Percentiles rank a stretch among this genome's conserved stretches.
Conservation (phyloP, 768 basidiomycete genomes). For the Agaricus subrufescens region DNA sequence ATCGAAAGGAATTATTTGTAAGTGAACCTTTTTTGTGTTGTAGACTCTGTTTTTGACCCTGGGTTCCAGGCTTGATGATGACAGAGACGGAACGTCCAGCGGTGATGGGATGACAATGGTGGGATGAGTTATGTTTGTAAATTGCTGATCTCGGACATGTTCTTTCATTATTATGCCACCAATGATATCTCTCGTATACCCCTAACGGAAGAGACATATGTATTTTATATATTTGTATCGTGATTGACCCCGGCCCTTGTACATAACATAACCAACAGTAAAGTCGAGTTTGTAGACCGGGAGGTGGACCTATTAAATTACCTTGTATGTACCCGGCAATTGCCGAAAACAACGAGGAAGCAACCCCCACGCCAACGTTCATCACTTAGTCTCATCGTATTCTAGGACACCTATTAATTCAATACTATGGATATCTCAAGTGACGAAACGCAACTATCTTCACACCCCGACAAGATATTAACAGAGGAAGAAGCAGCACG, state of each 20-base stretch:
- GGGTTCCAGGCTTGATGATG: conserved; percentile 56
- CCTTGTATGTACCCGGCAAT: neutral
- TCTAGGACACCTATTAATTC: neutral
- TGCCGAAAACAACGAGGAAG: neutral
- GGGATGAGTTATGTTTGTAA: conserved; percentile 13
- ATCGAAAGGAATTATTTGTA: conserved; percentile 89
- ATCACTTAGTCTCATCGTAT: neutral
- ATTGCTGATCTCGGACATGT: neutral
- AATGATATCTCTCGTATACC: conserved; percentile 10
- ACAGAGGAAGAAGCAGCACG: conserved; percentile 74
- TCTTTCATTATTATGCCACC: neutral
- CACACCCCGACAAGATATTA: conserved; percentile 23
- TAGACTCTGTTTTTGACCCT: conserved; percentile 7
- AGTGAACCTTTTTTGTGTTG: conserved; percentile 6
- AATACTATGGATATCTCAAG: neutral
- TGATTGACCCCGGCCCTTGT: neutral
- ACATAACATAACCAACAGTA: neutral
- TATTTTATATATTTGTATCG: conserved; percentile 11
- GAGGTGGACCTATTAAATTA: neutral
- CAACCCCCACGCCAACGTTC: neutral
- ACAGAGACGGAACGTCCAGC: conserved; percentile 57
- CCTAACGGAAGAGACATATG: conserved; percentile 3
- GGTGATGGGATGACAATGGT: conserved; percentile 47
- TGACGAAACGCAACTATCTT: neutral
- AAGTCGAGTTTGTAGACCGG: neutral